Base-by-base conservation (phyloP, 345 rosid genomes). In the Rhizophora mangle region DNA sequence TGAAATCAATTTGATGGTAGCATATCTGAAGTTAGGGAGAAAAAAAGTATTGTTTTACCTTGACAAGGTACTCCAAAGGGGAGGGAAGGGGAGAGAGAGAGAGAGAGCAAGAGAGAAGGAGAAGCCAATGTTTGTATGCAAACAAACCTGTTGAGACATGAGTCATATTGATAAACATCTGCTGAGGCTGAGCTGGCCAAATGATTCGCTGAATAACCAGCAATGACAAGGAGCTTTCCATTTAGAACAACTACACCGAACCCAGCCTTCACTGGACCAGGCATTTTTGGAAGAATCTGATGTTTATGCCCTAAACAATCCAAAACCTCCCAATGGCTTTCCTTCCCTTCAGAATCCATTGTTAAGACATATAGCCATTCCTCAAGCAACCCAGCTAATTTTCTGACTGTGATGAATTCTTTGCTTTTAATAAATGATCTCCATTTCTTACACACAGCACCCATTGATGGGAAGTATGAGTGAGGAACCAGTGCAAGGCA, bases 401-500 rank as follows among this genome's bases (percentile, higher is more conserved):
- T 92, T 60, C 99, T 66, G 32, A 82, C 90, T 0, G 77, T 78
- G 18, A 86, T 68, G 80, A 95, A 92, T 76, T 95, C 99, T 82
- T 82, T 87, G 86, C 96, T 92, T 64, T 75, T 83, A 37, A 95
- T 80, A 77, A 85, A 83, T 9, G 82, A 85, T 74, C 97, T 87
- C 97, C 99, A 95, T 75, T 80, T 89, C 87, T 81, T 89, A 81
- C 89, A 87, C 34, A 92, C 96, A 64, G 85, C 74, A 52, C 93
- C 97, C 91, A 92, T 78, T 13, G 92, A 69, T 24, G 91, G 92
- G 77, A 92, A 78, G 72, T 72, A 66, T 11, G 81, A 53, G 65
- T 96, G 92, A 57, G 97, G 96, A 74, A 92, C 89, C 60, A 90
- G 92, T 16, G 99, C 91, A 18, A 95, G 84, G 76, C 97, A 90